These are phyloP conservation scores for Sphagnum contortum DNA, from an alignment of 225 moss, liverwort and hornwort species.

Conservation along the genomic window DNA sequence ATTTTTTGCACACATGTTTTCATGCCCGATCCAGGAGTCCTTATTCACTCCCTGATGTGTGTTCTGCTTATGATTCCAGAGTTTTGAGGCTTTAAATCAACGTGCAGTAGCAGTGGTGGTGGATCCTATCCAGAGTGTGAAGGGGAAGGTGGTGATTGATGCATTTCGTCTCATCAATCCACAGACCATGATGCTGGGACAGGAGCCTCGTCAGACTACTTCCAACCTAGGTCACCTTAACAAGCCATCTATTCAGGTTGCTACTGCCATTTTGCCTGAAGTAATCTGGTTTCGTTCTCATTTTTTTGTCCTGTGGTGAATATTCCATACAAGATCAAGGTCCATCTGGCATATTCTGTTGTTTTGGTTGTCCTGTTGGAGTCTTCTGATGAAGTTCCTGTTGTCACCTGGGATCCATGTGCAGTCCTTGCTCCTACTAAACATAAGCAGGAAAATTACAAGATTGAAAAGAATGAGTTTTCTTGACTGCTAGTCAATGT, in stretches of 20 bases:
- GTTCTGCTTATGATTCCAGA: conserved; percentile 25
- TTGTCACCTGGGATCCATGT: too few relatives aligned
- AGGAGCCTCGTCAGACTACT: conserved; percentile 95
- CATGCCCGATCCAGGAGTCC: too few relatives aligned
- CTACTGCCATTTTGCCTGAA: not conserved
- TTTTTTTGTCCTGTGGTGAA: not conserved
- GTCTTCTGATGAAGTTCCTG: too few relatives aligned
- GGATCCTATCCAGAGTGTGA: conserved; percentile 97
- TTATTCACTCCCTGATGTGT: not conserved
- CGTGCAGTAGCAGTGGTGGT: conserved; percentile 95
- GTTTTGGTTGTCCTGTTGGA: too few relatives aligned
- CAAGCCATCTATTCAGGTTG: conserved; percentile 92
- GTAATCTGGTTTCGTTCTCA: not conserved
- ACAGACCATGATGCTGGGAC: conserved; percentile 98
- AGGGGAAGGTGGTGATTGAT: conserved; percentile 95
- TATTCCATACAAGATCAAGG: too few relatives aligned
- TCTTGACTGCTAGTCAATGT: too few relatives aligned
- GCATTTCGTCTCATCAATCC: conserved; percentile 97
- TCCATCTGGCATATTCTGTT: too few relatives aligned
- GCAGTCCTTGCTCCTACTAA: too few relatives aligned
- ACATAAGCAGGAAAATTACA: too few relatives aligned
- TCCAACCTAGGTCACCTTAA: conserved; percentile 91
- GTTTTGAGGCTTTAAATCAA: conserved; percentile 90
- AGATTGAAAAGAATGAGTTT: too few relatives aligned
- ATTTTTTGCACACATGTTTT: too few relatives aligned